phyloP scores from a whole-genome alignment of 208 protist genomes.

The Acanthamoeba royreba region DNA sequence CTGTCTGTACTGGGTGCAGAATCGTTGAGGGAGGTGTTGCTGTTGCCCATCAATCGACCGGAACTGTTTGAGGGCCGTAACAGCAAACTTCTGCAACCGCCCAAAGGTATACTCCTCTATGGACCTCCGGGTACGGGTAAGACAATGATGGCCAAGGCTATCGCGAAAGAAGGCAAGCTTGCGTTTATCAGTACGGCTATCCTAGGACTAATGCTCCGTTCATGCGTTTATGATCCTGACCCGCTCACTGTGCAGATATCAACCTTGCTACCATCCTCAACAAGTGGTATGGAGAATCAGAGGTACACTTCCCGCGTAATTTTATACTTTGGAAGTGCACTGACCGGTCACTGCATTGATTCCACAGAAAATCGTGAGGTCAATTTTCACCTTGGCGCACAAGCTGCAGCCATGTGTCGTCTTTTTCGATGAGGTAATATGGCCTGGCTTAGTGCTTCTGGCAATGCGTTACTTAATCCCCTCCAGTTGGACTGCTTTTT shows the following conservation, averaged over 20 bases:
- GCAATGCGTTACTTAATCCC: not conserved
- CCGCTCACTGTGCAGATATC: not conserved
- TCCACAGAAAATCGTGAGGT: not conserved
- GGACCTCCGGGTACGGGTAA: slow-evolving; percentile 26
- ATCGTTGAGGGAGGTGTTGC: not conserved
- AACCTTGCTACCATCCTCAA: slow-evolving; percentile 25
- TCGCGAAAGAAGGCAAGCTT: slow-evolving; percentile 34
- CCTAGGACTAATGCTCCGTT: too few relatives aligned
- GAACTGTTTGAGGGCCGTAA: not conserved
- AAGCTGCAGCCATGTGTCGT: slow-evolving; percentile 30
- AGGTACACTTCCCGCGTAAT: too few relatives aligned
- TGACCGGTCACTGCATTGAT: not conserved
- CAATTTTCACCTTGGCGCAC: slow-evolving; percentile 27
- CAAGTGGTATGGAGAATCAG: slow-evolving; percentile 4
- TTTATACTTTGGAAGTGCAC: too few relatives aligned
- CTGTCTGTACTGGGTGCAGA: not conserved
- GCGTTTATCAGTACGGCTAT: slow-evolving; percentile 28
- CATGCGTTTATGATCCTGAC: not conserved
- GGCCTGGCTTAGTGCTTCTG: not conserved
- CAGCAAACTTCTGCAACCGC: not conserved
- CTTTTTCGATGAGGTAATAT: not conserved
- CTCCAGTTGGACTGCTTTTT: slow-evolving; percentile 33
- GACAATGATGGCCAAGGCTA: slow-evolving; percentile 46
- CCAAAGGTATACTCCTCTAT: slow-evolving; percentile 38
- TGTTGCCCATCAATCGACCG: not conserved